Conservation (phyloP, 2,329 filamentous ascomycete genomes). For the Paraphoma sp. region DNA sequence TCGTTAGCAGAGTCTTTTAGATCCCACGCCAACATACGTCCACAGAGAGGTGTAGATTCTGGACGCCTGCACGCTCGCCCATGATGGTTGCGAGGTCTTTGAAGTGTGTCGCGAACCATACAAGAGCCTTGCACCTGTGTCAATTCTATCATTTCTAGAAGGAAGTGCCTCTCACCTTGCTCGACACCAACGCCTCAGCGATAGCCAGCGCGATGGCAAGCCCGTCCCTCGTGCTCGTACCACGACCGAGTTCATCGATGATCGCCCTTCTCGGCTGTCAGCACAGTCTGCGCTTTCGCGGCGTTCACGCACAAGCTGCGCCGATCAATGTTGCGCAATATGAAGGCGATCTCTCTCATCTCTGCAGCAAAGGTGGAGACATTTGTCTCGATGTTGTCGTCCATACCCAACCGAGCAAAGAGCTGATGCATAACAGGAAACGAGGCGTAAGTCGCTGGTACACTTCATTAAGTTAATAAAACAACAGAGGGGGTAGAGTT, state of each 20-base stretch:
- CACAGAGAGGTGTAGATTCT: constrained; percentile 82
- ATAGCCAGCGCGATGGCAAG: constrained; percentile 89
- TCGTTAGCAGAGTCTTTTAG: background rate
- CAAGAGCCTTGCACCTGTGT: constrained; percentile 60
- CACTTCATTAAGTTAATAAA: constrained; percentile 43
- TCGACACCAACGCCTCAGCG: constrained; percentile 84
- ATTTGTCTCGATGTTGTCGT: constrained; percentile 88
- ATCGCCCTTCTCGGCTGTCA: constrained; percentile 59
- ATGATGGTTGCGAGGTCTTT: constrained; percentile 79
- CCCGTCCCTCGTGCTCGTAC: constrained; percentile 87
- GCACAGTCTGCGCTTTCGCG: background rate
- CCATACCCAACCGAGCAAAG: constrained; percentile 85
- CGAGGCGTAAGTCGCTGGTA: constrained; percentile 83
- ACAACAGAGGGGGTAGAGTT: background rate
- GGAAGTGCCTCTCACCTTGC: constrained; percentile 43
- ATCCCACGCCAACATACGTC: constrained; percentile 56
- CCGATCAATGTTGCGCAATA: constrained; percentile 80
- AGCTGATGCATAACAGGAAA: constrained; percentile 83
- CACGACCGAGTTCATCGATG: constrained; percentile 89
- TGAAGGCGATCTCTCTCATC: constrained; percentile 96
- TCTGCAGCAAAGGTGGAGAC: constrained; percentile 92
- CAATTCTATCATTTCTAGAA: too few species aligned
- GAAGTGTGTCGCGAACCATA: constrained; percentile 97
- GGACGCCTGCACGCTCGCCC: constrained; percentile 75
- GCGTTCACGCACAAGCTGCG: constrained; percentile 64